These are phyloP conservation scores for Rugosomyces carneus DNA, from an alignment of 1,284 basidiomycete genomes.

Conservation along the genomic window DNA sequence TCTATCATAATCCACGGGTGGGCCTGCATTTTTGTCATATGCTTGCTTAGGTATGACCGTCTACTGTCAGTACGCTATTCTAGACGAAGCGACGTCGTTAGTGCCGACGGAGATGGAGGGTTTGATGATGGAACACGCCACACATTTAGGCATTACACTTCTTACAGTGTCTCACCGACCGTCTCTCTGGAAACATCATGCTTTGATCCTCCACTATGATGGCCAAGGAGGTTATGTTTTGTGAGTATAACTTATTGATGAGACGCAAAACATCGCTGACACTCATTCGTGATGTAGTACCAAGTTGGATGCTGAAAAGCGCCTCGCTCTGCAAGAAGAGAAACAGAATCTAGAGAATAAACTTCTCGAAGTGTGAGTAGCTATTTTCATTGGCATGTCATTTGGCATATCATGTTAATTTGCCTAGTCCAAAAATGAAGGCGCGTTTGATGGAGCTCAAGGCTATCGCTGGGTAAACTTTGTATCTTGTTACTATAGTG, in stretches of 20 bases:
- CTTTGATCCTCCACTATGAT: conserved; percentile 86
- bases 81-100: conserved; percentile 94
- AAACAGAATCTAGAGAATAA: conserved; percentile 81
- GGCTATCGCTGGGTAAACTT: conserved; percentile 20
- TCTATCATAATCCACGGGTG: conserved; percentile 93
- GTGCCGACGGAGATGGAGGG: conserved; percentile 93
- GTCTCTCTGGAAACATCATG: conserved; percentile 93
- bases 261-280: neutral
- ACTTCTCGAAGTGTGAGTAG: conserved; percentile 69
- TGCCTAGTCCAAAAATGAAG: conserved; percentile 70
- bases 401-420: conserved; percentile 2
- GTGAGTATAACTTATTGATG: conserved; percentile 37
- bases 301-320: conserved; percentile 86
- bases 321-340: conserved; percentile 90
- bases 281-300: conserved; percentile 50
- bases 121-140: conserved; percentile 94
- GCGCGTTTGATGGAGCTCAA: conserved; percentile 70
- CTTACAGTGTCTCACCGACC: conserved; percentile 90
- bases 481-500: neutral
- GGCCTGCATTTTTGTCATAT: conserved; percentile 9
- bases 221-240: conserved; percentile 82
- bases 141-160: conserved; percentile 80
- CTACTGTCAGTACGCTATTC: conserved; percentile 75
- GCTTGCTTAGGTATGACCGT: conserved; percentile 4
- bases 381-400: conserved; percentile 13